A percentile compares a stretch with the other conserved stretches of the same genome.
Evolutionary conservation across 345 rosid species (phyloP).

Genomic region (Laguncularia racemosa): DNA sequence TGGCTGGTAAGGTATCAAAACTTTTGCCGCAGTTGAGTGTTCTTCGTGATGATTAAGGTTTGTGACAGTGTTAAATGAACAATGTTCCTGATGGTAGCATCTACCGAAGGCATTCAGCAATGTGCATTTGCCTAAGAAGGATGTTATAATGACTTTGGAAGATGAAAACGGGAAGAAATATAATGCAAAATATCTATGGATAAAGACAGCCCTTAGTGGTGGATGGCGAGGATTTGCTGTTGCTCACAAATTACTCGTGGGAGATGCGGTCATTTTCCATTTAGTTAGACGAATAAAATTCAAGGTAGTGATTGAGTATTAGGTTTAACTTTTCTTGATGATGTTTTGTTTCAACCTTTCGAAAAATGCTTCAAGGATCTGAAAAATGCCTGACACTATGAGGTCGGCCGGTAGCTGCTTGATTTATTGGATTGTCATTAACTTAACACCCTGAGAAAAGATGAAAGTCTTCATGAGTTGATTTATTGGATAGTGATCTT

Average conservation of each 20-base stretch:
- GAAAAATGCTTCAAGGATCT: too few species aligned
- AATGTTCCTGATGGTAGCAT: slow-evolving; percentile 26
- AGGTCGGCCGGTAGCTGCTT: too few species aligned
- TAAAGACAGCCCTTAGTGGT: slow-evolving; percentile 40
- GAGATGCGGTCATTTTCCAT: slow-evolving; percentile 15
- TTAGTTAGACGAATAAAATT: too few species aligned
- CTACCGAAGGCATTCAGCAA: slow-evolving; percentile 46
- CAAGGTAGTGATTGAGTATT: too few species aligned
- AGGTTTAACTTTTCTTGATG: background rate
- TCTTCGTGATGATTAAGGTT: too few species aligned
- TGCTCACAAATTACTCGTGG: slow-evolving; percentile 24
- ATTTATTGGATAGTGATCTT: too few species aligned
- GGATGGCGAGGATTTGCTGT: slow-evolving; percentile 42
- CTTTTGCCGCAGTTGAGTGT: slow-evolving; percentile 6
- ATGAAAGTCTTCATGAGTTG: too few species aligned
- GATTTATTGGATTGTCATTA: too few species aligned
- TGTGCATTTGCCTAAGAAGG: slow-evolving; percentile 30
- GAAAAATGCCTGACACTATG: too few species aligned
- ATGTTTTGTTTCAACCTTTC: background rate
- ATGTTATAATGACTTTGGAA: slow-evolving; percentile 22
- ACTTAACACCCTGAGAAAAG: too few species aligned
- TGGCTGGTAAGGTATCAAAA: slow-evolving; percentile 30
- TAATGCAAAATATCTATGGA: slow-evolving; percentile 27
- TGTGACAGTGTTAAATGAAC: background rate
- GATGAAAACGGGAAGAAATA: slow-evolving; percentile 28